Evolutionary conservation across 805 yeast genomes (phyloP).

Genomic region (Novakomyces olei): DNA sequence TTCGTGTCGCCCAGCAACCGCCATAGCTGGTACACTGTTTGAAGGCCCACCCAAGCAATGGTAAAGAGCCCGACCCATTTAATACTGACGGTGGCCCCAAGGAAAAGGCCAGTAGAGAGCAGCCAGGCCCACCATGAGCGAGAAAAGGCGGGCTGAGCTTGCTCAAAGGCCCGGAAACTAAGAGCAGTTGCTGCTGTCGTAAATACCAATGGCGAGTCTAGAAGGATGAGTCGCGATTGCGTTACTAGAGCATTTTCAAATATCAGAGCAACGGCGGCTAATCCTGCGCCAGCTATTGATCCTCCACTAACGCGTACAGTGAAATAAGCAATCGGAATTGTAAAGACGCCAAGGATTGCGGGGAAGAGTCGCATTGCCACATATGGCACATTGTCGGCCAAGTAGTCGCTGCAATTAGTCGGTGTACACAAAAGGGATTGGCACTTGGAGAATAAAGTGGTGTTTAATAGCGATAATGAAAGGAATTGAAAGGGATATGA

Average conservation of each 20-base stretch:
- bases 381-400: conserved; percentile 24
- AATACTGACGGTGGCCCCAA: conserved; percentile 37
- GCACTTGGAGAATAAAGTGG: no score
- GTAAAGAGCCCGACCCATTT: conserved; percentile 56
- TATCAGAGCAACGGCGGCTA: conserved; percentile 29
- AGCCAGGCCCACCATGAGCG: conserved; percentile 32
- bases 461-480: no score
- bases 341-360: conserved; percentile 30
- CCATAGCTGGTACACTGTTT: conserved; percentile 40
- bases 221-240: conserved; percentile 32
- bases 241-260: conserved; percentile 40
- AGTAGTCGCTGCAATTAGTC: conserved; percentile 15
- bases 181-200: conserved; percentile 26
- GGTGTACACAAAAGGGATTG: no score
- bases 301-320: conserved; percentile 36
- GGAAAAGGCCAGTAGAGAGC: conserved; percentile 23
- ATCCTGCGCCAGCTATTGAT: conserved; percentile 26
- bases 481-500: no score
- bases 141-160: conserved; percentile 22
- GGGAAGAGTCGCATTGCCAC: conserved; percentile 36
- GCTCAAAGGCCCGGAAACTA: conserved; percentile 28
- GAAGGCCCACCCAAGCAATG: conserved; percentile 35
- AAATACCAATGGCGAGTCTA: conserved; percentile 24
- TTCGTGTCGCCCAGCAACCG: conserved; percentile 38
- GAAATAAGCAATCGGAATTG: conserved; percentile 30